Conservation (phyloP, 2,329 filamentous ascomycete genomes). For the Aspergillus nomiae region DNA sequence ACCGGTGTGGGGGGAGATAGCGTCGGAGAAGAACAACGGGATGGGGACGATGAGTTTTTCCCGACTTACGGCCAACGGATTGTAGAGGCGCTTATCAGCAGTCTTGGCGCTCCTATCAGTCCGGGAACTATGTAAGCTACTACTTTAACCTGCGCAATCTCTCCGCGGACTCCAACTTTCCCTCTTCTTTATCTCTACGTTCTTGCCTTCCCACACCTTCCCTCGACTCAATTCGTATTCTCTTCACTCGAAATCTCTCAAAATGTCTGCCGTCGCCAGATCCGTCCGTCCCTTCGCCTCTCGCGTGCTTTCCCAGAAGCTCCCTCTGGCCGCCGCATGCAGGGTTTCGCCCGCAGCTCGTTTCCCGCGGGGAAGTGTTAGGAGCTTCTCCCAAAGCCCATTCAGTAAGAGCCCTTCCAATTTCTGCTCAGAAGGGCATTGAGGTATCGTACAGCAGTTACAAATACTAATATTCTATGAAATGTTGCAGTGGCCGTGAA, state of each 20-base stretch:
- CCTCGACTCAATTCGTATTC: conserved; percentile 19
- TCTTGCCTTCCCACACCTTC: conserved; percentile 9
- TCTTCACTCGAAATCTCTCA: conserved; percentile 13
- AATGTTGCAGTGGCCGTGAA: conserved; percentile 53
- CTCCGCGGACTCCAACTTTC: conserved; percentile 22
- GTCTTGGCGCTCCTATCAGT: conserved; percentile 32
- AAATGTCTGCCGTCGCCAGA: conserved; percentile 42
- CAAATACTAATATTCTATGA: conserved; percentile 27
- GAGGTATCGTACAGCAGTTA: not conserved
- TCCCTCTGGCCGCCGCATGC: conserved; percentile 32
- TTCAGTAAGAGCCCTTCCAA: conserved; percentile 34
- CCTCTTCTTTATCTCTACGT: conserved; percentile 14
- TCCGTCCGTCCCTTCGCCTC: conserved; percentile 40
- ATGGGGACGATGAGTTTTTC: conserved; percentile 24
- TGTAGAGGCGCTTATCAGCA: conserved; percentile 25
- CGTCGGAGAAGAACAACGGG: conserved; percentile 21
- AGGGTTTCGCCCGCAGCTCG: conserved; percentile 35
- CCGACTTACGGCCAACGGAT: conserved; percentile 12
- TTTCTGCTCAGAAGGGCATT: conserved; percentile 10
- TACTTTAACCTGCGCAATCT: not conserved
- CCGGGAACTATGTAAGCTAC: conserved; percentile 24
- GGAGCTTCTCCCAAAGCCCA: conserved; percentile 45
- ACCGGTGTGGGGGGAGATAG: conserved; percentile 18
- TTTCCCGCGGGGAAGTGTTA: conserved; percentile 45
- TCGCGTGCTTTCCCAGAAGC: conserved; percentile 40